Percentiles rank a stretch among this genome's conserved stretches.
phyloP scores from a whole-genome alignment of 1,284 basidiomycete genomes.

The Rhodofomes roseus region DNA sequence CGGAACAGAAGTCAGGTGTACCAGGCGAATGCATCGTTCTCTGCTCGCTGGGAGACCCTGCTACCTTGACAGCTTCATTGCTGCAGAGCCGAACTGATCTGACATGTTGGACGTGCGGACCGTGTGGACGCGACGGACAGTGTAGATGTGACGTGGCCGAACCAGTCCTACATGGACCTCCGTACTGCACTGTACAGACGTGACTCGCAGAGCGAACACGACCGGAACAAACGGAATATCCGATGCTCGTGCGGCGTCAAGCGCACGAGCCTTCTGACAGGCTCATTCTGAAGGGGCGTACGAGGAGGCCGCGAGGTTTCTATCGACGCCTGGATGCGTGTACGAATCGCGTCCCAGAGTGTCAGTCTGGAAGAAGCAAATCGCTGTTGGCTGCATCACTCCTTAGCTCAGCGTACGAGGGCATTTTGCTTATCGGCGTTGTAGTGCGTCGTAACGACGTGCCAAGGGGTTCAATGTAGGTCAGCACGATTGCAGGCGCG shows the following conservation, averaged over 20 bases:
- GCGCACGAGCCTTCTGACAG: not conserved
- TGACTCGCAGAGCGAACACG: not conserved
- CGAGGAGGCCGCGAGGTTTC: constrained; percentile 14
- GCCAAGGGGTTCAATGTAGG: not conserved
- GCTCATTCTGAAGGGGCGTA: constrained; percentile 10
- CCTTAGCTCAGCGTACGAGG: constrained; percentile 4
- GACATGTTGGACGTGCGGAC: not conserved
- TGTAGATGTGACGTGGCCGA: not conserved
- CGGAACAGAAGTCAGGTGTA: constrained; percentile 23
- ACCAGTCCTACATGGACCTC: not conserved
- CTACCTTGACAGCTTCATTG: not conserved
- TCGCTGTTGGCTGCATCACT: not conserved
- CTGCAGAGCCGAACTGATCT: not conserved
- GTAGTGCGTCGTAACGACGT: not conserved
- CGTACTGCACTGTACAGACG: not conserved
- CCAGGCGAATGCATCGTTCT: constrained; percentile 18
- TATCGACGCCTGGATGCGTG: constrained; percentile 15
- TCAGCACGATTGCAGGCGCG: not conserved
- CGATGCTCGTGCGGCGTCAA: not conserved
- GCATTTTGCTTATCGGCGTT: constrained; percentile 6
- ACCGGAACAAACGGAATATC: not conserved
- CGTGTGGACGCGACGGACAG: not conserved
- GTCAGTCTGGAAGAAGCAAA: not conserved
- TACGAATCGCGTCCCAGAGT: constrained; percentile 4
- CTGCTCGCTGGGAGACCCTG: not conserved